phyloP scores from a whole-genome alignment of 2,329 filamentous ascomycete genomes.

The Mycogone perniciosa region DNA sequence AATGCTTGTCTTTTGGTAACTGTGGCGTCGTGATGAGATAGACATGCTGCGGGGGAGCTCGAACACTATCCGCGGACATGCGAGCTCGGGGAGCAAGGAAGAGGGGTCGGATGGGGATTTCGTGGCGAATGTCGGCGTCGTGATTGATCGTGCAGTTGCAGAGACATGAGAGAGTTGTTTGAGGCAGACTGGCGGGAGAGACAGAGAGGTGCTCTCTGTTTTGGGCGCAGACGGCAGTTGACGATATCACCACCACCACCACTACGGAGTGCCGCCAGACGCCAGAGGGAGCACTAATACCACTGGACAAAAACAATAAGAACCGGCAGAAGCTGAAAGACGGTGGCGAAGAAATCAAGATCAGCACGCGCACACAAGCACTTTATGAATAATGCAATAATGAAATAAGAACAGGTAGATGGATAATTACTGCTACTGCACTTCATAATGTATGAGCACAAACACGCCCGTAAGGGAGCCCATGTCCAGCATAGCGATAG shows the following conservation, averaged over 20 bases:
- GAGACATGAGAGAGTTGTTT: neutral
- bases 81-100: neutral
- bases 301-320: too few relatives aligned
- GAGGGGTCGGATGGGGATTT: neutral
- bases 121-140: neutral
- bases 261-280: too few relatives aligned
- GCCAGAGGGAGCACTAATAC: too few relatives aligned
- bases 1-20: slow-evolving; percentile 9
- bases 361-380: too few relatives aligned
- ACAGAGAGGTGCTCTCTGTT: neutral
- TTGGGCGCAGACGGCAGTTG: neutral
- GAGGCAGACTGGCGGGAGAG: neutral
- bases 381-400: too few relatives aligned
- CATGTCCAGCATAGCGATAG: too few relatives aligned
- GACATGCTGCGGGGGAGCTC: slow-evolving; percentile 13
- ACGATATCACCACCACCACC: neutral
- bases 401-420: too few relatives aligned
- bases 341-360: too few relatives aligned
- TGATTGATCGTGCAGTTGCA: neutral
- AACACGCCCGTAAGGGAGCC: too few relatives aligned
- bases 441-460: too few relatives aligned
- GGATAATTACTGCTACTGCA: too few relatives aligned
- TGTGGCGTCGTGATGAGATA: slow-evolving; percentile 11
- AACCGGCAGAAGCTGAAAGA: too few relatives aligned
- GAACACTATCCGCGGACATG: neutral